Evolutionary conservation across 2,329 filamentous ascomycete genomes (phyloP), one percentile per base, ranked within the genome.

Genomic region (Beauveria pseudobassiana): DNA sequence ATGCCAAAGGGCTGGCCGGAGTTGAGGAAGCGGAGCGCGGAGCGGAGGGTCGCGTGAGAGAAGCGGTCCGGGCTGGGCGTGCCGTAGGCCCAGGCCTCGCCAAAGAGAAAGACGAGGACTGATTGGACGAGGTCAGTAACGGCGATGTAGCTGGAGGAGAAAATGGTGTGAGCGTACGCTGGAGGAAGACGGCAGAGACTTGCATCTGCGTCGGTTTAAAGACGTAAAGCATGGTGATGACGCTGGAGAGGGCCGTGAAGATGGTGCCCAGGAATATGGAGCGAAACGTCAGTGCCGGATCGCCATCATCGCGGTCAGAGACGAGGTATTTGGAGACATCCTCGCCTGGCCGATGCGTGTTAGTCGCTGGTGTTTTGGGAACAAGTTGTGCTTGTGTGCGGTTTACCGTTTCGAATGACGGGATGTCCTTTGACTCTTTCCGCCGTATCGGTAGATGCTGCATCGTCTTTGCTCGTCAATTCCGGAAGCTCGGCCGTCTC

Each of bases 261-360:
- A 51, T 51, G 34, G 63, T 66, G 43, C 67, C 67, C 18, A 67
- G 18, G 22, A 66, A 34, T 22, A 67, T 55, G 10, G 67, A 66
- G 1, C 67, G 63, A 48, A 68, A 67, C 1, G 66, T 68, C 46
- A 68, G 38, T 9, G 66, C 46, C 10, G 66, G 62, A 10, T 67
- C 67, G 18, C 63, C 64, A 10, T 68, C 67, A 16, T 68, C 67
- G 9, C 65, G 61, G 5, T 60, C 58, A 3, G 66, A 67, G 0
- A 68, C 63, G 2, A 67, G 38, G 46, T 62, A 67, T 14, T 65
- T 65, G 52, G 66, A 66, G 1, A 67, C 67, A 40, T 67, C 65
- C 7, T 54, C 55, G 14, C 63, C 63, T 65, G 10, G 8, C 24
- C 2, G 1, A 38, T 7, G 3, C 9, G 30, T 42, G 34, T 58